Conservation (phyloP, 2,329 filamentous ascomycete genomes). For the Xylaria sp. region DNA sequence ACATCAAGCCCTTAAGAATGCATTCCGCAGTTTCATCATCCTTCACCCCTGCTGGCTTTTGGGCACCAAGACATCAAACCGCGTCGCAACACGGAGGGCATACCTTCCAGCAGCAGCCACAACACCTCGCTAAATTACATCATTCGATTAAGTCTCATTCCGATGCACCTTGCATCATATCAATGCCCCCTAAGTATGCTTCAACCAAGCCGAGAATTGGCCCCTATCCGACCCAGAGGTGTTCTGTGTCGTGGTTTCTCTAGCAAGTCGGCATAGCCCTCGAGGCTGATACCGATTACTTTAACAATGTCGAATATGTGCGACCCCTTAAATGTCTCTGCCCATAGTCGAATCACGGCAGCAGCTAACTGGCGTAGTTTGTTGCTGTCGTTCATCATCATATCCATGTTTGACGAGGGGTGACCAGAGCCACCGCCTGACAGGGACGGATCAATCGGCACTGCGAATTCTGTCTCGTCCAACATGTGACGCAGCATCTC, state of each 20-base stretch:
- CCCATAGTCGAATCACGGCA: slow-evolving; percentile 56
- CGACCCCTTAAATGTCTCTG: slow-evolving; percentile 56
- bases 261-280: slow-evolving; percentile 52
- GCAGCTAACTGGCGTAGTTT: slow-evolving; percentile 52
- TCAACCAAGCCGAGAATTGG: slow-evolving; percentile 28
- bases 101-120: slow-evolving; percentile 6
- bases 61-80: background rate
- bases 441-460: slow-evolving; percentile 53
- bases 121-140: slow-evolving; percentile 19
- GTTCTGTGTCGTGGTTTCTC: slow-evolving; percentile 50
- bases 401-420: slow-evolving; percentile 37
- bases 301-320: slow-evolving; percentile 58
- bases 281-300: slow-evolving; percentile 52
- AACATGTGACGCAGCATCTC: slow-evolving; percentile 54
- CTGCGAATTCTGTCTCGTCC: slow-evolving; percentile 58
- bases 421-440: slow-evolving; percentile 37
- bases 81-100: background rate
- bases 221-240: slow-evolving; percentile 36
- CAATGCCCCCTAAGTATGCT: background rate
- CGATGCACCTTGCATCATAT: background rate
- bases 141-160: background rate
- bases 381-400: slow-evolving; percentile 42
- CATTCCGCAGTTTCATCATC: too few relatives aligned
- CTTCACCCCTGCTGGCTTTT: background rate
- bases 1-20: too few relatives aligned